Evolutionary conservation across 2,329 filamentous ascomycete genomes (phyloP).

Genomic region (Sphaerulina populicola): DNA sequence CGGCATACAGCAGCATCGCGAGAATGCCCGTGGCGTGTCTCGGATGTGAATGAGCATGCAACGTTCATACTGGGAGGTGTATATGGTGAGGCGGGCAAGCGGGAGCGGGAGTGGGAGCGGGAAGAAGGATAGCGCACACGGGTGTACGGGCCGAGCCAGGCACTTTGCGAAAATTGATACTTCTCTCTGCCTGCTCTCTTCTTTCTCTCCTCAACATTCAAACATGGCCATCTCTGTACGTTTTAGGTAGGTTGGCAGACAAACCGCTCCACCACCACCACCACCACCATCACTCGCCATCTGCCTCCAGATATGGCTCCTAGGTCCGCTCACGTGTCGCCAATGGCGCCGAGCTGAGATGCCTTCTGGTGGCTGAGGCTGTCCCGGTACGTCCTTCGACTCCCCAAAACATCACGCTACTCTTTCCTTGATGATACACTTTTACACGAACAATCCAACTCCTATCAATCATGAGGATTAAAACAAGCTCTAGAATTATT

Average conservation of each 20-base stretch:
- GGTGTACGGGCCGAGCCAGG: background rate
- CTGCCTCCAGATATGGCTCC: too few species aligned
- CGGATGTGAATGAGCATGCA: background rate
- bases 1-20: constrained; percentile 47
- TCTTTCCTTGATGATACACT: constrained; percentile 24
- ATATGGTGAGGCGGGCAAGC: too few species aligned
- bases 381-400: constrained; percentile 6
- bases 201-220: background rate
- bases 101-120: too few species aligned
- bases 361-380: background rate
- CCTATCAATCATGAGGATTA: constrained; percentile 45
- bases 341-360: background rate
- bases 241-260: background rate
- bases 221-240: background rate
- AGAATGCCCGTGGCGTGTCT: constrained; percentile 6
- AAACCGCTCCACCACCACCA: too few species aligned
- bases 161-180: background rate
- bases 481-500: constrained; percentile 49
- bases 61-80: too few species aligned
- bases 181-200: background rate
- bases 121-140: background rate
- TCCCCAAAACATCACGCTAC: background rate
- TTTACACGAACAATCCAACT: constrained; percentile 50
- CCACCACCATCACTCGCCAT: too few species aligned
- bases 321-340: background rate